Evolutionary conservation across 352 stramenopile genomes (phyloP), one percentile per base, ranked within the genome.

Genomic region (Saprolegnia diclina): DNA sequence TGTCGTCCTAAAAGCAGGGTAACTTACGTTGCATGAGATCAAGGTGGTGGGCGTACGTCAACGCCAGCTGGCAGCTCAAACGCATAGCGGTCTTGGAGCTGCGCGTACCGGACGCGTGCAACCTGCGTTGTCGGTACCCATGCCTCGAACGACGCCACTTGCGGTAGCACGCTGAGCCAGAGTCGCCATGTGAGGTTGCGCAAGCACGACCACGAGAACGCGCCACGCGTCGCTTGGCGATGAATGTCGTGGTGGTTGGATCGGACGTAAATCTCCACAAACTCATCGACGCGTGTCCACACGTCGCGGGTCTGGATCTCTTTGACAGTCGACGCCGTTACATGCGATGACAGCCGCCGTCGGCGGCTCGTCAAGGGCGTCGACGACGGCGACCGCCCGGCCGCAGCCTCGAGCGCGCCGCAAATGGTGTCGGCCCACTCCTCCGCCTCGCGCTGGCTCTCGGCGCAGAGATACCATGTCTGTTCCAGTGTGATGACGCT

Each of bases 381-480:
- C 54, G 63, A 72, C 6, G 26, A 24, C 18, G 76, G 29, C 5
- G 74, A 61, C 13, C 38, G 54, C 10, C 73, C 67, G 22, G 71
- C 77, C 10, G 82, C 67, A 18, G 74, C 74, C 35, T 91, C 82
- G 29, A 91, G 89, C 11, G 82, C 73, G 7, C 21, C 64, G 65
- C 82, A 88, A 56, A 91, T 83, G 26, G 74, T 74, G 40, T 89
- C 79, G 18, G 77, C 75, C 84, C 85, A 92, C 40, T 90, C 80
- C 37, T 64, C 78, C 9, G 82, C 82, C 4, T 87, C 82, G 10
- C 76, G 78, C 1, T 72, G 76, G 45, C 82, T 71, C 35, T 87
- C 78, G 3, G 82, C 82, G 38, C 85, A 92, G 21, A 92, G 75
- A 63, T 91, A 92, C 85, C 82, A 92, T 63, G 82, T 91, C 71